Evolutionary conservation across 2,329 filamentous ascomycete species (phyloP).

Genomic region (Calycina herbarum): DNA sequence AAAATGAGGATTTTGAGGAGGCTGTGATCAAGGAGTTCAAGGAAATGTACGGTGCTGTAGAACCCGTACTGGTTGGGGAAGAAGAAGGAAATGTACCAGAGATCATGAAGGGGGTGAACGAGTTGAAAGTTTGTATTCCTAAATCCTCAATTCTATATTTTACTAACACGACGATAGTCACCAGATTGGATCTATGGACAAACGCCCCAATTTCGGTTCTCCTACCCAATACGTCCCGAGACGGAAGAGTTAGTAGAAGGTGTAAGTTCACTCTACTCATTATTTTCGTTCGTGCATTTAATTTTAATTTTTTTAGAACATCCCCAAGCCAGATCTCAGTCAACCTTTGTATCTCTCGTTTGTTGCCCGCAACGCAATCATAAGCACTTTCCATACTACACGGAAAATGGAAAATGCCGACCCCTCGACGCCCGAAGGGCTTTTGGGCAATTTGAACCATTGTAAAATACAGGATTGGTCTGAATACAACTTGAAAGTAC

Average conservation of each 20-base stretch:
- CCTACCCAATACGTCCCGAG: not conserved
- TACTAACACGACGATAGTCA: conserved; percentile 12
- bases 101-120: conserved; percentile 12
- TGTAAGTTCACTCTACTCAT: not conserved
- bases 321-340: not conserved
- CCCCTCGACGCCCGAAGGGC: too few species aligned
- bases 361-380: conserved; percentile 5
- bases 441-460: too few species aligned
- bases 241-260: conserved; percentile 5
- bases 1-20: conserved; percentile 47
- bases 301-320: not conserved
- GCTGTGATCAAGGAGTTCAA: conserved; percentile 67
- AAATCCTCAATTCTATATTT: not conserved
- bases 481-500: not conserved
- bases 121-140: conserved; percentile 12
- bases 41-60: conserved; percentile 58
- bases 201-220: conserved; percentile 18
- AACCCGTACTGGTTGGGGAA: conserved; percentile 24
- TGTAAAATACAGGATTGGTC: too few species aligned
- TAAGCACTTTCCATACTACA: not conserved
- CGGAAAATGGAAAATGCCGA: too few species aligned
- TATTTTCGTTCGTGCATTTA: not conserved
- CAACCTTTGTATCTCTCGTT: not conserved
- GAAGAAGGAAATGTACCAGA: conserved; percentile 14
- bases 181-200: conserved; percentile 18